phyloP scores from a whole-genome alignment of 2,329 filamentous ascomycete genomes.

The Arthrobotrys sinensis region DNA sequence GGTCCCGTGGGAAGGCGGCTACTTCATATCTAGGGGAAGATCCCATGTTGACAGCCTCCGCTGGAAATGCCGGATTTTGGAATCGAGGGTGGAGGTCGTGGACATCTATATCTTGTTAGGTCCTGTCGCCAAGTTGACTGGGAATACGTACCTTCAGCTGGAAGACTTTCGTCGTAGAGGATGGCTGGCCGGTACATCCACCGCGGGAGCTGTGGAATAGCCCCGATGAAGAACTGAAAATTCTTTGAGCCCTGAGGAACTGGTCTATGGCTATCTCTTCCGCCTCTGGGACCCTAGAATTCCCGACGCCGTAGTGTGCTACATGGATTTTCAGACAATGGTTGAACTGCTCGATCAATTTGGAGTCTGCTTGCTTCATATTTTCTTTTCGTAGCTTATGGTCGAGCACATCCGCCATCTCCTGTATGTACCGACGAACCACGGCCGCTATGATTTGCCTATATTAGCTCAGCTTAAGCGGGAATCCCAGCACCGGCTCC shows the following conservation, averaged over 20 bases:
- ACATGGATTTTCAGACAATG: background rate
- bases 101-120: too few relatives aligned
- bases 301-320: background rate
- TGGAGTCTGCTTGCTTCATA: background rate
- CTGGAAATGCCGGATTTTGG: background rate
- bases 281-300: background rate
- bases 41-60: background rate
- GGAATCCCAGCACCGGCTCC: conserved; percentile 2
- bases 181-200: background rate
- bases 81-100: background rate
- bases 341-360: conserved; percentile 1
- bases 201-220: background rate
- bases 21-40: background rate
- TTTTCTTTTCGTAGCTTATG: too few relatives aligned
- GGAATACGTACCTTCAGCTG: too few relatives aligned
- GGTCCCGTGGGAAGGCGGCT: background rate
- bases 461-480: background rate
- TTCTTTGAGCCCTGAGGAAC: conserved; percentile 7
- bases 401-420: conserved; percentile 8
- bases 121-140: too few relatives aligned
- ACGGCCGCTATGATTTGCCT: conserved; percentile 6
- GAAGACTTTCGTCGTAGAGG: background rate
- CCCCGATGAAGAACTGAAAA: conserved; percentile 17
- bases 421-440: background rate
- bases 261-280: background rate